Conservation (phyloP, 1,139 yeast species). For the Starmera stellimalicola region DNA sequence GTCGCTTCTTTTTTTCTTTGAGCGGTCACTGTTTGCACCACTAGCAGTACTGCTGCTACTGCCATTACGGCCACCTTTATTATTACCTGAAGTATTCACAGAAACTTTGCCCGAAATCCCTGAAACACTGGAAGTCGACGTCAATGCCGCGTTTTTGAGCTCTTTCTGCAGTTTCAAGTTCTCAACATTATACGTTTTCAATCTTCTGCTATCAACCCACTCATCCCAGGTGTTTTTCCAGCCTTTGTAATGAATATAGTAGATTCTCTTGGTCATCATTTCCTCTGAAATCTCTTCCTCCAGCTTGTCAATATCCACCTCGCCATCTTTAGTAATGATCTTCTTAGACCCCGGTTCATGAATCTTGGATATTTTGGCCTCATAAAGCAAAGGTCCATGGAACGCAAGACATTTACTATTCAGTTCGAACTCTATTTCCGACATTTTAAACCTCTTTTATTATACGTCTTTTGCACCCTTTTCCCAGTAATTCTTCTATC, state of each 20-base stretch:
- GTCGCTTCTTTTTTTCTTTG: conserved; percentile 14
- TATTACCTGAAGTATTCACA: conserved; percentile 6
- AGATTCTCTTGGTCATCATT: conserved; percentile 34
- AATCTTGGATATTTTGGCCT: conserved; percentile 66
- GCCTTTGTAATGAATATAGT: conserved; percentile 82
- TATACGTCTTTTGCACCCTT: neutral
- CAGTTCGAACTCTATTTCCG: conserved; percentile 3
- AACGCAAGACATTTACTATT: conserved; percentile 62
- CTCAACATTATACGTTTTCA: conserved; percentile 61
- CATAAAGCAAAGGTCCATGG: conserved; percentile 87
- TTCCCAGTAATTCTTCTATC: neutral
- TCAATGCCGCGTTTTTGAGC: conserved; percentile 39
- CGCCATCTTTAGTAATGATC: conserved; percentile 33
- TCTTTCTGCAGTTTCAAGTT: conserved; percentile 58
- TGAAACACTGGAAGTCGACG: conserved; percentile 12
- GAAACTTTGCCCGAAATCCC: conserved; percentile 9
- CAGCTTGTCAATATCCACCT: conserved; percentile 9
- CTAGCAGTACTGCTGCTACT: conserved; percentile 2
- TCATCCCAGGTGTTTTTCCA: conserved; percentile 98
- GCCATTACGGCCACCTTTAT: conserved; percentile 2
- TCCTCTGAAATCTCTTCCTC: conserved; percentile 37
- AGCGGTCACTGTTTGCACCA: conserved; percentile 5
- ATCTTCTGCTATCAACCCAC: conserved; percentile 73
- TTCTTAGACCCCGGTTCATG: conserved; percentile 44
- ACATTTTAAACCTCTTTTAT: neutral